Evolutionary conservation across 2,329 filamentous ascomycete genomes (phyloP).

Genomic region (Hypoxylon sp.): DNA sequence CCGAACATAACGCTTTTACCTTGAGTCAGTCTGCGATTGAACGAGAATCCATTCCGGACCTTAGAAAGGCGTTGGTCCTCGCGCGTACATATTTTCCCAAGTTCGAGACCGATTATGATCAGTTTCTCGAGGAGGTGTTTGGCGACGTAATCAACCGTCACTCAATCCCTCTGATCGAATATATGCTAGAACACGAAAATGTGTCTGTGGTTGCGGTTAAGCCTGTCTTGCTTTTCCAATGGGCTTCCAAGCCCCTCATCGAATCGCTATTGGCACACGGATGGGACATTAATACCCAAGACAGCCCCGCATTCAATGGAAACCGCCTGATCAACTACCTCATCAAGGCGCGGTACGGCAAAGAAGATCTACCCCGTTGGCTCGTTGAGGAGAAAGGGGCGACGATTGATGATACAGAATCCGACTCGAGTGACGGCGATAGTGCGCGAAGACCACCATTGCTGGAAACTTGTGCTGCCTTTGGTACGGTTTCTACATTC

Average conservation of each 20-base stretch:
- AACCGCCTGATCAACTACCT: constrained; percentile 13
- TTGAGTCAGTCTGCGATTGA: neutral
- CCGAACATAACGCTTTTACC: neutral
- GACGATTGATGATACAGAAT: neutral
- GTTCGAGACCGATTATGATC: constrained; percentile 1
- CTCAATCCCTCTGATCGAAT: neutral
- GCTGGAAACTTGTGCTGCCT: constrained; percentile 10
- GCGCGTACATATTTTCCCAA: neutral
- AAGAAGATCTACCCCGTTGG: constrained; percentile 10
- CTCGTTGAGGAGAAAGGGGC: constrained; percentile 18
- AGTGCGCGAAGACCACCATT: neutral
- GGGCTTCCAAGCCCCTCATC: constrained; percentile 6
- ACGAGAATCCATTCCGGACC: neutral
- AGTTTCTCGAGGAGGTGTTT: constrained; percentile 8
- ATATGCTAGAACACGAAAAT: constrained; percentile 18
- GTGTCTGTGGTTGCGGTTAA: constrained; percentile 1
- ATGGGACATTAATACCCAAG: constrained; percentile 6
- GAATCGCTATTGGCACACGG: constrained; percentile 5
- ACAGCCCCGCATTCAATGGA: neutral
- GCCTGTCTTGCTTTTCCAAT: neutral
- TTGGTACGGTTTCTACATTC: constrained; percentile 13
- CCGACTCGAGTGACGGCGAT: neutral
- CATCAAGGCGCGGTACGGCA: constrained; percentile 1
- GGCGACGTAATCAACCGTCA: neutral
- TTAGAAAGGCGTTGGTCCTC: constrained; percentile 4